Evolutionary conservation across 202 grass and related monocot species (phyloP), one percentile per base, ranked within the genome.

Genomic region (Eragrostis tef): DNA sequence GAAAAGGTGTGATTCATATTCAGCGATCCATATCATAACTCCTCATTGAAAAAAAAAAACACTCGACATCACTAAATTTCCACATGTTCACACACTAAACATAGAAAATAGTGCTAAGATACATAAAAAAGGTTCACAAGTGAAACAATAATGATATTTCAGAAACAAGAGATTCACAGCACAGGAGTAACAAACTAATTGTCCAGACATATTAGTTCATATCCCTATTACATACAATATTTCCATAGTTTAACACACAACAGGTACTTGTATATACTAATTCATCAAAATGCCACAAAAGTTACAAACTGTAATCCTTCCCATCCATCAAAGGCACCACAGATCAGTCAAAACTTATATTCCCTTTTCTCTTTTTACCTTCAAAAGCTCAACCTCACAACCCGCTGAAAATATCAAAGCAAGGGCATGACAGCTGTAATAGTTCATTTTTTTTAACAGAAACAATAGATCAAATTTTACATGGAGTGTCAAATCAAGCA

Each of bases 201-300:
- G 41, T 48, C 22, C 6, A 80, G 27, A 46, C 14, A 34, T 6
- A 24, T 16, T 20, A 70, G 73, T 54, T 71, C 16, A 11, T 25
- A 73, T 65, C 21, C 31, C 65, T 29, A 27, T 12, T 78, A 34
- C 26, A 65, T 59, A 43, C 59, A 46, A 36, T 47, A 52, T 83
- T 25, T 70, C 22, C 9, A 61, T 29, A 60, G 62, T 26, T 39
- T 39, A 39, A 39, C 2, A 51, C 20, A 16, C 29, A 20, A 44
- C 17, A 58, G 17, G 49, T 6, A 57, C n/a, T 4, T 39, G n/a
- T n/a, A n/a, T n/a, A 10, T 48, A 49, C 45, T 43, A 13, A 64
- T n/a, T n/a, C n/a, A 64, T 15, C 29, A 70, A 76, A 77, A 52
- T 11, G 43, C 14, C 10, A 19, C 62, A 52, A 60, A 2, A 63